Evolutionary conservation across 140 eudicot species (phyloP), one percentile per base, ranked within the genome.

Genomic region (Eryngium alpinum): DNA sequence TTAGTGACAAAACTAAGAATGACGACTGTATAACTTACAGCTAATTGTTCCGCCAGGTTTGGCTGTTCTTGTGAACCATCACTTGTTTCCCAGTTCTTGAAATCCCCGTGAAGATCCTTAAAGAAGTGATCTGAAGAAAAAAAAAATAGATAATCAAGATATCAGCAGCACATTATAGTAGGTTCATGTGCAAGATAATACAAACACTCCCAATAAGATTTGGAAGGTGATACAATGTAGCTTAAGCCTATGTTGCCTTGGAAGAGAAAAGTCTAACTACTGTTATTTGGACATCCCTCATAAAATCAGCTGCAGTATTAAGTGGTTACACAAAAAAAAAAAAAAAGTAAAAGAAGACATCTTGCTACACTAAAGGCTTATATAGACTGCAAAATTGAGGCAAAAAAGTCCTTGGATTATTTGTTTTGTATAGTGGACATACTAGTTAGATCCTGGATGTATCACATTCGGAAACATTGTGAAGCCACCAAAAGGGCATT

Each of bases 211-310:
- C 77, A 80, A 56, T 25, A 62, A 53, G 32, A 70, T 43, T 81
- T 25, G 7, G 27, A 75, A 79, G 75, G 75, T 53, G 76, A 84
- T 19, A 82, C 80, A 79, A 67, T 66, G 77, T 83, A 74, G 80
- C 52, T 57, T 71, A 65, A 49, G 84, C 81, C 62, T 83, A 71
- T 74, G 77, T n/a, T n/a, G n/a, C n/a, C n/a, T n/a, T n/a, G n/a
- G n/a, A n/a, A n/a, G n/a, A n/a, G n/a, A n/a, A n/a, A 75, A 60
- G 76, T 92, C 97, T 92, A 95, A 97, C 99, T 95, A 95, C 79
- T 78, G 99, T 88, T 86, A 89, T 87, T 92, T 92, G 97, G 84
- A 89, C 97, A 88, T 95, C 97, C 90, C 91, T 95, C 88, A 95
- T 50, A 89, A 95, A 89, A 87, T 92, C 83, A 92, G 97, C 97